Percentiles rank a stretch among this genome's conserved stretches.
Evolutionary conservation across 2,329 filamentous ascomycete genomes (phyloP).

Genomic region (Cytospora paraplurivora): DNA sequence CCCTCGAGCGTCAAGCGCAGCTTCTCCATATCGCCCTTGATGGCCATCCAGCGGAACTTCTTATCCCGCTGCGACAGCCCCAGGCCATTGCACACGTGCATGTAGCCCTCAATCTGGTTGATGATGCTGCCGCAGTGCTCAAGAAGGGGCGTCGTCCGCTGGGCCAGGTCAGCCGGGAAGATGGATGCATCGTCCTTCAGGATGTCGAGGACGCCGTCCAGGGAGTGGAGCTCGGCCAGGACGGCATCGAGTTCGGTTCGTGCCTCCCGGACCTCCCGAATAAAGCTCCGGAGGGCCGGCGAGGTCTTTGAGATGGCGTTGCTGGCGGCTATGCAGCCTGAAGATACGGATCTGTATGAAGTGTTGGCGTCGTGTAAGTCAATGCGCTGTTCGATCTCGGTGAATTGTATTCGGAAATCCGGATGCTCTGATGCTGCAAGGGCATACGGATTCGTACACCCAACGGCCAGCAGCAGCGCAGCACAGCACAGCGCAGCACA

Average conservation of each 20-base stretch:
- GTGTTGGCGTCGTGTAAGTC: background rate
- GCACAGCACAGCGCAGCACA: background rate
- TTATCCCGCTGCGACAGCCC: conserved; percentile 42
- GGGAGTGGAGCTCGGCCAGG: conserved; percentile 45
- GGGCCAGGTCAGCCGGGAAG: conserved; percentile 41
- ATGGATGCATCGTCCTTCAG: conserved; percentile 43
- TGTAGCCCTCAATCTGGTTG: conserved; percentile 40
- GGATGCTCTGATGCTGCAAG: background rate
- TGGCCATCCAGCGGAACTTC: conserved; percentile 41
- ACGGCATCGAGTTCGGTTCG: conserved; percentile 43
- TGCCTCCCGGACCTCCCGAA: conserved; percentile 45
- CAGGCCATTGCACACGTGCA: conserved; percentile 37
- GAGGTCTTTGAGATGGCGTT: conserved; percentile 41
- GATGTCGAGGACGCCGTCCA: conserved; percentile 43
- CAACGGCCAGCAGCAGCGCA: background rate
- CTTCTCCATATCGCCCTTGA: conserved; percentile 37
- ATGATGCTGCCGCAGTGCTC: conserved; percentile 41
- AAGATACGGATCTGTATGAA: conserved; percentile 40
- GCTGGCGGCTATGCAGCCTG: conserved; percentile 42
- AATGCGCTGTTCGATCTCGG: background rate
- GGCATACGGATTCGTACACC: background rate
- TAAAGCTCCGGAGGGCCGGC: conserved; percentile 39
- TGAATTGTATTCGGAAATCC: too few relatives aligned
- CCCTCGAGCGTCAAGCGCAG: conserved; percentile 41
- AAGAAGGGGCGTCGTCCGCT: conserved; percentile 41